A percentile compares a stretch with the other conserved stretches of the same genome.
These are phyloP conservation scores for Calonectria crousiana DNA, from an alignment of 2,329 filamentous ascomycete genomes.

Conservation along the genomic window DNA sequence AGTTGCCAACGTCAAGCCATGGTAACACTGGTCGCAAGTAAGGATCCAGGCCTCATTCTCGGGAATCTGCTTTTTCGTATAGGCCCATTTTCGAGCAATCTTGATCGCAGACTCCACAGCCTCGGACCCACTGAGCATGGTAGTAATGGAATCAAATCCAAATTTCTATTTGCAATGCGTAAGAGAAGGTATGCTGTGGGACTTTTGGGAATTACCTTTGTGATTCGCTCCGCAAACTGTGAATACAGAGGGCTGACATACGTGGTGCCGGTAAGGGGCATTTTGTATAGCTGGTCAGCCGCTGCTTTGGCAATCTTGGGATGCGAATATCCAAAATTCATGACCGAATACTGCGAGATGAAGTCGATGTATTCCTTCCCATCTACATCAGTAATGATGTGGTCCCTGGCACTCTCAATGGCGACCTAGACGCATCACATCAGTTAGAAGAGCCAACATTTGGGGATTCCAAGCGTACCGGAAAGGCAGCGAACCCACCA, in stretches of 20 bases:
- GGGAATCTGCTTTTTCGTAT: slow-evolving; percentile 18
- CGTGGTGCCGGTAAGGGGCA: slow-evolving; percentile 11
- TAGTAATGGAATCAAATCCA: slow-evolving; percentile 20
- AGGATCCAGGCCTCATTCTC: slow-evolving; percentile 24
- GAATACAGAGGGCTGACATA: slow-evolving; percentile 25
- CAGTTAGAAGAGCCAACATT: background rate
- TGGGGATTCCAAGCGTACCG: background rate
- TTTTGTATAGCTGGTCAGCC: slow-evolving; percentile 18
- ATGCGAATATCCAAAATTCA: slow-evolving; percentile 26
- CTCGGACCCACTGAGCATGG: slow-evolving; percentile 20
- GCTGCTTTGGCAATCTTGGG: slow-evolving; percentile 20
- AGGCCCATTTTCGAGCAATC: slow-evolving; percentile 31
- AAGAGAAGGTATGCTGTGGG: background rate
- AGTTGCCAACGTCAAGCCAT: slow-evolving; percentile 20
- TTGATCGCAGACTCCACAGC: slow-evolving; percentile 29
- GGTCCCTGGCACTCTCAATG: slow-evolving; percentile 14
- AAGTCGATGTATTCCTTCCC: slow-evolving; percentile 30
- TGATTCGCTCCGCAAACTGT: slow-evolving; percentile 27
- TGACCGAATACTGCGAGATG: slow-evolving; percentile 19
- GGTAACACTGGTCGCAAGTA: slow-evolving; percentile 21
- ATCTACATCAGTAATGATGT: slow-evolving; percentile 25
- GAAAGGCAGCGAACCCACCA: slow-evolving; percentile 21
- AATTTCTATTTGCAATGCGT: slow-evolving; percentile 14
- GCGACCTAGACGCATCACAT: slow-evolving; percentile 8
- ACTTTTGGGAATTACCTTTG: background rate